Conservation (phyloP, 2,329 filamentous ascomycete genomes). For the Alternaria gansuensis region DNA sequence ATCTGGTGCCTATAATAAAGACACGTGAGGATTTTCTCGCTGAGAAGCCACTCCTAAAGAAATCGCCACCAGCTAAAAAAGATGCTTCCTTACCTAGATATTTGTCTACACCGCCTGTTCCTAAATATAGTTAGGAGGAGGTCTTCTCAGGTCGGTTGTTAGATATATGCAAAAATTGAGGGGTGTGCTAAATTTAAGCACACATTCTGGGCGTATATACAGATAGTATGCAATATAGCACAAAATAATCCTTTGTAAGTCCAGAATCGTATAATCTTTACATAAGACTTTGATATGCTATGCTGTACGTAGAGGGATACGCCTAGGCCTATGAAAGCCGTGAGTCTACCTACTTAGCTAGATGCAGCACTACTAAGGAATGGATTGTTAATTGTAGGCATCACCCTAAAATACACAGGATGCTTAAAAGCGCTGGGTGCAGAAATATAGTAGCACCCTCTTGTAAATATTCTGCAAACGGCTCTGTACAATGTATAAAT, state of each 20-base stretch:
- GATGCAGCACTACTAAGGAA: constrained; percentile 4
- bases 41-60: not conserved
- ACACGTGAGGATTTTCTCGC: constrained; percentile 12
- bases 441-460: not conserved
- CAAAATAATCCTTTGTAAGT: not conserved
- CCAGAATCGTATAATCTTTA: constrained; percentile 6
- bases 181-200: not conserved
- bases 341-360: not conserved
- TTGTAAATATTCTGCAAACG: constrained; percentile 10
- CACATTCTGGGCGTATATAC: not conserved
- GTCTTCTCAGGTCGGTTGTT: constrained; percentile 22
- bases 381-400: not conserved
- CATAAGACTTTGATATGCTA: constrained; percentile 1
- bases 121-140: constrained; percentile 24
- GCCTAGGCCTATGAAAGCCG: not conserved
- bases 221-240: not conserved
- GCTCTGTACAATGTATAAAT: constrained; percentile 15
- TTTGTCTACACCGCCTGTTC: constrained; percentile 21
- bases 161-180: constrained; percentile 10
- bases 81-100: constrained; percentile 14
- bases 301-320: not conserved
- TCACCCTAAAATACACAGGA: not conserved
- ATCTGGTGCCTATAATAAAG: constrained; percentile 25
- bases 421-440: constrained; percentile 1
- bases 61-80: constrained; percentile 13